Base-by-base conservation (phyloP, 495 filamentous ascomycete species). In the Xylaria intraflava region DNA sequence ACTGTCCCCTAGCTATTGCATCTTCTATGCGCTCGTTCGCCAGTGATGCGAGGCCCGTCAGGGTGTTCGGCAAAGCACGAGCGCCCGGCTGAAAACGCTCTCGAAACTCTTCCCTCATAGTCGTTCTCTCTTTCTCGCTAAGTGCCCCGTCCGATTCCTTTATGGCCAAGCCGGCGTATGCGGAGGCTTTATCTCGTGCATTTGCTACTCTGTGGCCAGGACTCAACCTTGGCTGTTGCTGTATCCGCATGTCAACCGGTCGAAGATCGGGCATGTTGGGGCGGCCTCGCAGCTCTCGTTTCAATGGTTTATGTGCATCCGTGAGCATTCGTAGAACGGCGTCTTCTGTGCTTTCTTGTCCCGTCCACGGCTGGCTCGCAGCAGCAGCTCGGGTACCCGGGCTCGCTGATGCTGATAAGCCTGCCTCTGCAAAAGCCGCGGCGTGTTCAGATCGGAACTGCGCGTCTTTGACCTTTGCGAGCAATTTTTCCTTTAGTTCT, bases 21-120 rank as follows among this genome's bases (percentile, higher is more conserved):
- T 96, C 88, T 62, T 95, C 90, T 33, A 98, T 98, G 31, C 89
- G 80, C 69, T 96, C 87, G 57, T 97, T 95, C 1, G 93, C 93
- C 12, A 98, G 72, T 2, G 86, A 85, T 20, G 86, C 78, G 11
- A 98, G 70, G 0, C 92, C 93, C 17, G 87, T 77, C 8, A 96
- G 64, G 0, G 89, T 83, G 40, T 83, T 85, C 6, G 90, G 90
- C 72, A 94, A 81, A 1, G 85, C 74, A 24, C 89, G 77, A 5
- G 84, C 89, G 6, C 74, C 83, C 0, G 90, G 83, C 12, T 73
- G 66, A 58, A 97, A 93, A 9, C 92, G 80, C 35, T 93, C 90
- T 20, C 85, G 83, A 60, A 96, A 81, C 59, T 92, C 83, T 49
- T 76, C 73, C 24, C 82, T 77, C 58, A 88, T 66, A 10, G 81